phyloP scores from a whole-genome alignment of 768 basidiomycete species.

The Tremella fuciformis region DNA sequence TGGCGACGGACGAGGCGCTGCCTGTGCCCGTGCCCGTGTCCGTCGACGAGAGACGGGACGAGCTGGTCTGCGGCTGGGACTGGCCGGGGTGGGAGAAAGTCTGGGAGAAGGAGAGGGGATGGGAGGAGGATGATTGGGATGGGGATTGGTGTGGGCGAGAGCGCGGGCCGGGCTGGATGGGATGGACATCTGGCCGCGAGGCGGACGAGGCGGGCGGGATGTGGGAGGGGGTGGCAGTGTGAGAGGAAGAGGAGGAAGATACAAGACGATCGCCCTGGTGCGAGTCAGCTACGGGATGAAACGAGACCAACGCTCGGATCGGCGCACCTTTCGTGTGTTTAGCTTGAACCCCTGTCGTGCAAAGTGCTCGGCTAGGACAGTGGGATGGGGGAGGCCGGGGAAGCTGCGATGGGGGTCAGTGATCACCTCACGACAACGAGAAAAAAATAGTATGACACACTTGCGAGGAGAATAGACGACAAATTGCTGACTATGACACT shows the following conservation, averaged over 20 bases:
- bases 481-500: conserved; percentile 31
- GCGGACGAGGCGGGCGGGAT: too few relatives aligned
- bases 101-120: too few relatives aligned
- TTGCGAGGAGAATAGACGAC: conserved; percentile 40
- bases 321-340: conserved; percentile 42
- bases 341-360: conserved; percentile 43
- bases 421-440: neutral
- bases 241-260: too few relatives aligned
- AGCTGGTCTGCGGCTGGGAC: too few relatives aligned
- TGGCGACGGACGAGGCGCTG: too few relatives aligned
- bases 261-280: too few relatives aligned
- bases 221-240: too few relatives aligned
- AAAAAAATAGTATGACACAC: conserved; percentile 14
- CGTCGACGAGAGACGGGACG: neutral
- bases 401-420: conserved; percentile 23
- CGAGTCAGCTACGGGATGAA: neutral
- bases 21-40: neutral
- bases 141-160: too few relatives aligned
- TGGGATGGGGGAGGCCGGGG: conserved; percentile 42
- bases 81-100: too few relatives aligned
- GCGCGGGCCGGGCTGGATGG: too few relatives aligned
- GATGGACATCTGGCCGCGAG: too few relatives aligned
- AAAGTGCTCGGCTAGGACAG: conserved; percentile 43
- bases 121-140: too few relatives aligned
- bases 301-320: neutral